These are phyloP conservation scores for Viola pubescens DNA, from an alignment of 441 rosid genomes.

Conservation along the genomic window DNA sequence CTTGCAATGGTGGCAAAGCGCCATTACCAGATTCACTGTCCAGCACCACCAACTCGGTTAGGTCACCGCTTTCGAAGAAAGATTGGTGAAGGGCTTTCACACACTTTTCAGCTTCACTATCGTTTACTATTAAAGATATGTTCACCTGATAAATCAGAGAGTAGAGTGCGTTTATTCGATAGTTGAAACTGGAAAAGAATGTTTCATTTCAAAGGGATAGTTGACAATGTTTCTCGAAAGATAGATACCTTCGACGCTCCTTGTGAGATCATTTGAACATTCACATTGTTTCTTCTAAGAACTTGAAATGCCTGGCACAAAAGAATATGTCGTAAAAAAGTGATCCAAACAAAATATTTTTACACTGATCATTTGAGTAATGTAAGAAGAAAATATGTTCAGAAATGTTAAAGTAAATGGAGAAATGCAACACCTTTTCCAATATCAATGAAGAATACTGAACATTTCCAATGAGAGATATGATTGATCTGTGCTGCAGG, in stretches of 20 bases:
- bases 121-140: conserved; percentile 8
- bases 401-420: neutral
- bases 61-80: neutral
- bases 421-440: conserved; percentile 50
- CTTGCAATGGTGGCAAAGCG: neutral
- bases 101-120: neutral
- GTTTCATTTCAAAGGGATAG: neutral
- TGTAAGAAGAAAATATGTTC: neutral
- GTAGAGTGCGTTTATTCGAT: neutral
- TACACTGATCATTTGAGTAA: too few relatives aligned
- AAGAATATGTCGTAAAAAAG: neutral
- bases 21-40: neutral
- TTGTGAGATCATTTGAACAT: conserved; percentile 7
- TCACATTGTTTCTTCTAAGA: neutral
- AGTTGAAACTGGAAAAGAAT: neutral
- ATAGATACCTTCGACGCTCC: neutral
- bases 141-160: neutral
- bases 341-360: neutral
- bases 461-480: conserved; percentile 78
- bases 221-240: neutral
- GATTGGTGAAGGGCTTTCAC: neutral
- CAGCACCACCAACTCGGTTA: neutral
- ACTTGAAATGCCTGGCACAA: neutral
- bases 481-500: conserved; percentile 75
- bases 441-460: conserved; percentile 69